A percentile compares a stretch with the other conserved stretches of the same genome.
phyloP scores from a whole-genome alignment of 202 grass and related monocot species.

The Schoenoplectus tabernaemontani region DNA sequence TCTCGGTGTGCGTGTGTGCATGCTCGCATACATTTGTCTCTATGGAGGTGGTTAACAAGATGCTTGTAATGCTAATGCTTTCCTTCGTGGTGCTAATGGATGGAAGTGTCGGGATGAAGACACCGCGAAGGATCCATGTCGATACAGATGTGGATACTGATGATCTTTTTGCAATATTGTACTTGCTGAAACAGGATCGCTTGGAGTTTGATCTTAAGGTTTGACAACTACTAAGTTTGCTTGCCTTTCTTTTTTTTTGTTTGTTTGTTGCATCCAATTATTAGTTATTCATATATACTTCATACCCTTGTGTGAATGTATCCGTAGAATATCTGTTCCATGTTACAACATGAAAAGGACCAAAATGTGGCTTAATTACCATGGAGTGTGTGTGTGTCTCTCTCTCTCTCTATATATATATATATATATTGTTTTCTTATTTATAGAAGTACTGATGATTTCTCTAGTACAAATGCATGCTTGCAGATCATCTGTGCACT shows the following conservation, averaged over 20 bases:
- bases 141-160: slow-evolving; percentile 59
- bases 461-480: no score
- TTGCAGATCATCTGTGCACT: no score
- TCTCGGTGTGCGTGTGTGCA: no score
- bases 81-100: not conserved
- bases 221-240: not conserved
- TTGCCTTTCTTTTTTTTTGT: not conserved
- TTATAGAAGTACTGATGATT: not conserved
- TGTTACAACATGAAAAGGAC: no score
- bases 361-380: not conserved
- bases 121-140: slow-evolving; percentile 33
- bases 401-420: no score
- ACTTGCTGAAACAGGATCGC: slow-evolving; percentile 48
- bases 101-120: not conserved
- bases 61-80: not conserved
- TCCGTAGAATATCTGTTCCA: not conserved
- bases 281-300: not conserved
- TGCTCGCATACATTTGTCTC: not conserved
- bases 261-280: not conserved
- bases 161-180: slow-evolving; percentile 45
- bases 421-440: not conserved
- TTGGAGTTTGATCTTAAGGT: slow-evolving; percentile 49
- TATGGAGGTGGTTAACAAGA: not conserved
- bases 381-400: no score
- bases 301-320: not conserved